Evolutionary conservation across 139 green algal genomes (phyloP), one percentile per base, ranked within the genome.

Genomic region (Tetraselmis striata): DNA sequence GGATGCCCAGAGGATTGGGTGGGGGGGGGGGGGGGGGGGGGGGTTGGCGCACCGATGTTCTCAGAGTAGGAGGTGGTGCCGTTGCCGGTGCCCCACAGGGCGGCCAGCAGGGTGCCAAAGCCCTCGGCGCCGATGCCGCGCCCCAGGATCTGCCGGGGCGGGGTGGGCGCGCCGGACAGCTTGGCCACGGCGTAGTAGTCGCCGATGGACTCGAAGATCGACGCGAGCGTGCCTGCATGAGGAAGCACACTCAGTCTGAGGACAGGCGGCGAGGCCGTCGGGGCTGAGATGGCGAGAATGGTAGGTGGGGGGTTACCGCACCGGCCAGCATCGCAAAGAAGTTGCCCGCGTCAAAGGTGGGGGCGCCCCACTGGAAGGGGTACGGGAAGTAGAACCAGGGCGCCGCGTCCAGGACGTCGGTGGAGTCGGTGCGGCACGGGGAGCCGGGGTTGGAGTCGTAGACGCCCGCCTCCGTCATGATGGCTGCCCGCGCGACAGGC

Each of bases 11-110:
- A n/a, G n/a, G n/a, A n/a, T n/a, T 67, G 45, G 11, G 45, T 67
- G 45, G 45, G 45, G 45, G 45, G 45, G 45, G 5, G 45, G 45
- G 45, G 45, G 45, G 45, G 45, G 18, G 45, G 45, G 45, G 18
- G 45, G 45, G 18, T 5, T 18, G 5, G 45, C 11, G 80, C 80
- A 2, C 85, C 85, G 58, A 89, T 86, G 82, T 92, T 92, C 79
- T 93, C 88, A 28, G 86, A 87, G 84, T 93, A 94, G 0, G 89
- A 87, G 0, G 91, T 94, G 28, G 89, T 91, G 2, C 90, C 91
- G 23, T 89, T 90, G 59, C 80, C 85, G 22, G 90, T 92, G 67
- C 90, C 90, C 26, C 86, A 88, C 27, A 92, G 76, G 1, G 88
- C 90, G 0, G 83, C 32, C 25, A 92, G 78, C 28, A 84, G 26